Evolutionary conservation across 78 protist species (phyloP).

Genomic region (Acrasis kona): DNA sequence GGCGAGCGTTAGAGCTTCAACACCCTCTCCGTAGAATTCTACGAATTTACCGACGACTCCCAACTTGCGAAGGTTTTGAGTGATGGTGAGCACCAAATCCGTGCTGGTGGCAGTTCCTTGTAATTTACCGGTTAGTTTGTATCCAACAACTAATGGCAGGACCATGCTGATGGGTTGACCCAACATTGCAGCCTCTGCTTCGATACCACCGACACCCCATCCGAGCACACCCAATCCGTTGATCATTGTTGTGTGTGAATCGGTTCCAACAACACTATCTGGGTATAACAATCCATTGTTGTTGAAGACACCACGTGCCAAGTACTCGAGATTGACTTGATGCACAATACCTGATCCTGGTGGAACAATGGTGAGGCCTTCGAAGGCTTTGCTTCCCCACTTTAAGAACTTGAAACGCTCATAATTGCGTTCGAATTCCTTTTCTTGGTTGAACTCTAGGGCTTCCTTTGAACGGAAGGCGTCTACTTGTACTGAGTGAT

Average conservation of each 20-base stretch:
- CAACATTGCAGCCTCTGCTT: conserved; percentile 79
- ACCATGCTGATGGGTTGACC: conserved; percentile 67
- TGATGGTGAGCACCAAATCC: conserved; percentile 75
- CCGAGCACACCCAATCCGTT: conserved; percentile 70
- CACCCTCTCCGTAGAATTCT: conserved; percentile 77
- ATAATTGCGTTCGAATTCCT: conserved; percentile 60
- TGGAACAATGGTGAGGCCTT: conserved; percentile 63
- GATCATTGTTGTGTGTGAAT: conserved; percentile 75
- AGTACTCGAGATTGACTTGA: conserved; percentile 81
- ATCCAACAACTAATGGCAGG: conserved; percentile 77
- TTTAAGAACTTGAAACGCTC: conserved; percentile 78
- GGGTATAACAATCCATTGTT: conserved; percentile 57
- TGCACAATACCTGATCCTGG: conserved; percentile 86
- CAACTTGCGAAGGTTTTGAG: conserved; percentile 39
- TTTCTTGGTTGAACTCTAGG: conserved; percentile 39
- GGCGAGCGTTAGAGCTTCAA: conserved; percentile 47
- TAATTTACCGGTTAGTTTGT: conserved; percentile 54
- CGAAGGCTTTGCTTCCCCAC: conserved; percentile 68
- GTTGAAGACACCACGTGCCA: conserved; percentile 68
- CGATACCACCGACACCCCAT: conserved; percentile 83
- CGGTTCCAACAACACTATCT: conserved; percentile 79
- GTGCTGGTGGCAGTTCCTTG: conserved; percentile 64
- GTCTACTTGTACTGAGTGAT: conserved; percentile 72
- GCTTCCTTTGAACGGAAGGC: conserved; percentile 42
- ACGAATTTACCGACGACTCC: conserved; percentile 83